Evolutionary conservation across 345 rosid genomes (phyloP), one percentile per base, ranked within the genome.

Genomic region (Dipteronia dyeriana): DNA sequence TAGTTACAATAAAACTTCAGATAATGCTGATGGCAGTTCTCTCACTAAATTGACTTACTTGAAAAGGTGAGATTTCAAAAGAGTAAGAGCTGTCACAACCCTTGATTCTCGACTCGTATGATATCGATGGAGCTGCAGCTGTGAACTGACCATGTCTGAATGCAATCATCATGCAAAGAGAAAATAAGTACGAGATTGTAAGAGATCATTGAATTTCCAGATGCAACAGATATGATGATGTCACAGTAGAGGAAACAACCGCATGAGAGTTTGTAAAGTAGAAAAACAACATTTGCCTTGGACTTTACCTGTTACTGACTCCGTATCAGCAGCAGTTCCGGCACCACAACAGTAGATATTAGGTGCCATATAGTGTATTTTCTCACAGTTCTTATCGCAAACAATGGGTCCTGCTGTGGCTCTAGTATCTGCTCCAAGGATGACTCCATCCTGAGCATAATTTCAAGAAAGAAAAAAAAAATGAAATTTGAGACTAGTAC

Each of bases 351-450:
- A 93, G 62, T 91, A 93, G 41, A 93, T 91, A 80, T 95, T 95
- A 45, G 98, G 98, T n/a, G 98, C 97, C 97, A 95, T 91, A 56
- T 91, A 93, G 73, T 93, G 98, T 77, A 95, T 95, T 77, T 95
- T 95, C 86, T 95, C 98, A 69, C 97, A 95, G 71, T 95, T 95
- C 85, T 95, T 94, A 79, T 95, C 98, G 77, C 97, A 91, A 61
- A 93, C 97, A n/a, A 95, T 95, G 62, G 94, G 91, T 23, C 97
- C 97, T 80, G 88, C 97, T 12, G 98, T 93, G 26, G 97, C 97
- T 41, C 94, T 80, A 3, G 97, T 92, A 78, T 92, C 98, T 61
- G 97, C 95, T 14, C 97, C 97, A 64, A 94, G 95, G 86, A 91
- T 91, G 59, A 92, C 94, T 72, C 97, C 97, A 76, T 92, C 97